Percentiles rank a stretch among this genome's conserved stretches.
Conservation (phyloP, 1,284 basidiomycete species). For the Pseudozyma hubeiensis region DNA sequence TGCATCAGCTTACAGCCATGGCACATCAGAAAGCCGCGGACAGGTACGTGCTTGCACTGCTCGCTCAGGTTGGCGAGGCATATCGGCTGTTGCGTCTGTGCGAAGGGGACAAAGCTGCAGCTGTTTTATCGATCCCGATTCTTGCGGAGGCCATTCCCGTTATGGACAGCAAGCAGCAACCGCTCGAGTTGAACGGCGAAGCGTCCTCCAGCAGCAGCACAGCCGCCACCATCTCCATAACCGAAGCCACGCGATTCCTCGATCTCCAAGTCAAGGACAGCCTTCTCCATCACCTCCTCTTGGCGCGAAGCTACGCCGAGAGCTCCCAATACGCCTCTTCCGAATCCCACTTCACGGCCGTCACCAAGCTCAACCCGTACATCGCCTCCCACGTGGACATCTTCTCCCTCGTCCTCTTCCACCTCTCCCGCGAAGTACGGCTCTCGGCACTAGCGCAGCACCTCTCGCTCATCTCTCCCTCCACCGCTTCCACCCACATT, state of each 20-base stretch:
- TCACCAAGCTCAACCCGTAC: constrained; percentile 50
- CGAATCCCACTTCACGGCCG: constrained; percentile 54
- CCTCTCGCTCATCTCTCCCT: constrained; percentile 51
- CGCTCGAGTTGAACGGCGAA: constrained; percentile 1
- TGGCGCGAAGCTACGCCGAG: constrained; percentile 61
- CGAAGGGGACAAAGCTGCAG: constrained; percentile 46
- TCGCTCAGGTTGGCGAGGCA: constrained; percentile 55
- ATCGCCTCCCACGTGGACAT: constrained; percentile 62
- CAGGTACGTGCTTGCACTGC: constrained; percentile 33
- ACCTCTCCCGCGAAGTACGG: constrained; percentile 65
- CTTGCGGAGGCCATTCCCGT: not conserved
- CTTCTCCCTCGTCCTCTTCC: constrained; percentile 65
- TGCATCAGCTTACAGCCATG: constrained; percentile 24
- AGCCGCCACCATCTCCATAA: not conserved
- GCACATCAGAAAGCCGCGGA: constrained; percentile 46
- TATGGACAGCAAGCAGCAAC: not conserved
- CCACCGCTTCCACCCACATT: constrained; percentile 57
- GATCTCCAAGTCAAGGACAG: constrained; percentile 39
- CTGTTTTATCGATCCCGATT: constrained; percentile 22
- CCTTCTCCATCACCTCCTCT: constrained; percentile 48
- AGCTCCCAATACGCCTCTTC: constrained; percentile 58
- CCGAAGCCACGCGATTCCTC: constrained; percentile 13
- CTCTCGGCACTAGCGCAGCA: constrained; percentile 63
- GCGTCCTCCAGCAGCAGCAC: not conserved
- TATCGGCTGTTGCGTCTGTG: constrained; percentile 56